Percentiles rank a stretch among this genome's conserved stretches.
These are phyloP conservation scores for Bonia amplexicaulis DNA, from an alignment of 176 grass and related monocot species.

Conservation along the genomic window DNA sequence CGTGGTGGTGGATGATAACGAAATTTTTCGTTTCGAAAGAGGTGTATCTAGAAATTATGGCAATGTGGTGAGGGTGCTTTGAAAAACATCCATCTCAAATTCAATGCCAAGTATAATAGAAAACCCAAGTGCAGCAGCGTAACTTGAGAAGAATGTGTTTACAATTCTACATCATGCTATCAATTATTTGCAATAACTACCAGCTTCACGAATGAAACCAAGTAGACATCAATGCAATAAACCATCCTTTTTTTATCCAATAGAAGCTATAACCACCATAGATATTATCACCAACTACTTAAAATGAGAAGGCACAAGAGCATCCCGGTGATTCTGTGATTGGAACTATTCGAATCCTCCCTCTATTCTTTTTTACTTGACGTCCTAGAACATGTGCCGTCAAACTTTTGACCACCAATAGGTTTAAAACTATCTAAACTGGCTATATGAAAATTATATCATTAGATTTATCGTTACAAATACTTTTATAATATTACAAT, in stretches of 20 bases:
- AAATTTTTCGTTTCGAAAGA: neutral
- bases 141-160: neutral
- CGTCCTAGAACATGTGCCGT: too few species aligned
- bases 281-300: conserved; percentile 3
- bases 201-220: neutral
- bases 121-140: neutral
- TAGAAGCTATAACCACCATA: neutral
- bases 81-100: conserved; percentile 1
- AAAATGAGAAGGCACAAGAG: neutral
- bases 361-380: too few species aligned
- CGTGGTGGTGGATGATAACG: neutral
- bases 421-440: too few species aligned
- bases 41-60: neutral
- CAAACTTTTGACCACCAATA: too few species aligned
- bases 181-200: neutral
- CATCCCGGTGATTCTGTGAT: neutral
- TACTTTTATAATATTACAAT: too few species aligned
- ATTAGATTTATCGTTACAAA: too few species aligned
- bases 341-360: neutral
- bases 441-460: too few species aligned
- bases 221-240: neutral
- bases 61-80: neutral
- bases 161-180: neutral
- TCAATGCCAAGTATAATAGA: conserved; percentile 1
- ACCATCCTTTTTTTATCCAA: neutral